These are phyloP conservation scores for Ananas comosus DNA, from an alignment of 176 grass and related monocot species.

Conservation along the genomic window DNA sequence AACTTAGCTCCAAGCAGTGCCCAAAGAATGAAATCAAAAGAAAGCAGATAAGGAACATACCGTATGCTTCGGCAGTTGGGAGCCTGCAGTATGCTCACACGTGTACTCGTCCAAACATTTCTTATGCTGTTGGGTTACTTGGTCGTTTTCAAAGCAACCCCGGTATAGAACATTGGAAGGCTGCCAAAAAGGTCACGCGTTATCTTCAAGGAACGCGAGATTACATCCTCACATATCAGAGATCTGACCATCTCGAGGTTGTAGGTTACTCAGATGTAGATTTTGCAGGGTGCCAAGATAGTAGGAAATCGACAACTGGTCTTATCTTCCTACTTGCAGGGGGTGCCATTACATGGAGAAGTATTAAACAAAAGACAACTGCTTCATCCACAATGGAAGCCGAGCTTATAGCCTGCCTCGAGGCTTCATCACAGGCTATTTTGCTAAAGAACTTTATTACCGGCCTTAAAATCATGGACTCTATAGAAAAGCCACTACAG, in stretches of 20 bases:
- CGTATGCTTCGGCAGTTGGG: not conserved
- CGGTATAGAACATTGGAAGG: slow-evolving; percentile 2
- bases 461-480: too few species aligned
- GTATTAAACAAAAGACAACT: not conserved
- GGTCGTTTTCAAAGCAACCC: not conserved
- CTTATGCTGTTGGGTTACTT: not conserved
- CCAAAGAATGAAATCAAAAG: not conserved
- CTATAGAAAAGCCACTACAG: too few species aligned
- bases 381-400: not conserved
- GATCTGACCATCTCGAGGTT: slow-evolving; percentile 2
- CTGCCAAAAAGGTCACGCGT: not conserved
- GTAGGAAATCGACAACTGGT: slow-evolving; percentile 2
- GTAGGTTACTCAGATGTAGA: not conserved
- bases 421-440: not conserved
- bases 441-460: not conserved
- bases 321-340: slow-evolving; percentile 6
- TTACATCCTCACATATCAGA: slow-evolving; percentile 9
- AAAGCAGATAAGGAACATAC: not conserved
- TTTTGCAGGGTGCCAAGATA: not conserved
- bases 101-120: not conserved
- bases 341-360: not conserved
- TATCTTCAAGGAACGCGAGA: slow-evolving; percentile 6
- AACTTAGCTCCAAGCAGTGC: not conserved
- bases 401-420: not conserved
- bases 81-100: slow-evolving; percentile 10